These are phyloP conservation scores for Rhododendron williamsianum DNA, from an alignment of 148 eudicot genomes.

Conservation along the genomic window DNA sequence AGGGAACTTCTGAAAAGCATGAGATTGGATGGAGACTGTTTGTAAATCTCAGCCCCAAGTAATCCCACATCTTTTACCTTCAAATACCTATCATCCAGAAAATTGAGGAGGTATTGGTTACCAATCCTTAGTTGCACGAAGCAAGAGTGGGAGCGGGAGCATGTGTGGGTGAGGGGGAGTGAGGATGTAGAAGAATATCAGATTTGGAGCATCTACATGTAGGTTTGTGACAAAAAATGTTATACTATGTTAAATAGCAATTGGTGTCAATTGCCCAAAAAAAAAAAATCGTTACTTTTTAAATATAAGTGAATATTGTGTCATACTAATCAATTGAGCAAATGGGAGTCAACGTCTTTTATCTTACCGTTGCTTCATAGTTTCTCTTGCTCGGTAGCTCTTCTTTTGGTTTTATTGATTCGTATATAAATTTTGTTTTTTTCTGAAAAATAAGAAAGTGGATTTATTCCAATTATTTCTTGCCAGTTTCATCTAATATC, in stretches of 20 bases:
- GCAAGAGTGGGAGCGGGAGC: background rate
- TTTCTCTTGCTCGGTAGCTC: background rate
- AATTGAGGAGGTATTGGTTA: background rate
- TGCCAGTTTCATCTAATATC: background rate
- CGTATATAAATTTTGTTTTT: background rate
- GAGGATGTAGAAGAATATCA: background rate
- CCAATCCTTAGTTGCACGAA: background rate
- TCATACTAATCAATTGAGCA: background rate
- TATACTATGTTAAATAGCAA: background rate
- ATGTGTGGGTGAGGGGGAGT: background rate
- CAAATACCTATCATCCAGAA: background rate
- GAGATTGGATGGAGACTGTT: background rate
- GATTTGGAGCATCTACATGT: background rate
- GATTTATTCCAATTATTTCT: no score
- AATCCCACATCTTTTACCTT: background rate
- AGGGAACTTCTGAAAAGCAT: background rate
- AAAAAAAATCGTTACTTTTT: background rate
- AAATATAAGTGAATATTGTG: background rate
- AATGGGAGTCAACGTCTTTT: background rate
- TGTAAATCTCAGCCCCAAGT: background rate
- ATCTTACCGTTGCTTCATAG: background rate
- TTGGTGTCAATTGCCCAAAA: background rate
- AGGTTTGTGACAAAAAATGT: background rate
- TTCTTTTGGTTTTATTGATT: background rate
- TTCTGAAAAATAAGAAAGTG: background rate